These are phyloP conservation scores for Acacia pycnantha DNA, from an alignment of 331 rosid genomes.

Conservation along the genomic window DNA sequence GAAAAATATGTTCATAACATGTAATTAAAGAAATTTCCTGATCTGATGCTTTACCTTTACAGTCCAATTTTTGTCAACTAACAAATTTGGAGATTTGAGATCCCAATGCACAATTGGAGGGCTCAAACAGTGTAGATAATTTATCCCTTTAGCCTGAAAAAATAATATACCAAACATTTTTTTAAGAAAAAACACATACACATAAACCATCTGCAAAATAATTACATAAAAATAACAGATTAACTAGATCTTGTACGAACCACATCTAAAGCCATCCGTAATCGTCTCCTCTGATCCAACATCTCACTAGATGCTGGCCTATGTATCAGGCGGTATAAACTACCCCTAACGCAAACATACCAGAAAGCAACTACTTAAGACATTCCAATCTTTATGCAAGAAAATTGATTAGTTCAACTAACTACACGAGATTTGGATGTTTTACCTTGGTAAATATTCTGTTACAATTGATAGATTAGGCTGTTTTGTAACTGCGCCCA, in stretches of 20 bases:
- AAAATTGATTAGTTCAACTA: not conserved
- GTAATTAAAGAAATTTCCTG: slow-evolving; percentile 10
- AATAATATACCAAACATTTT: not conserved
- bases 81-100: slow-evolving; percentile 94
- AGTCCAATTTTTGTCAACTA: slow-evolving; percentile 95
- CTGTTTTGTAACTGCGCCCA: slow-evolving; percentile 95
- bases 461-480: slow-evolving; percentile 93
- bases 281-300: slow-evolving; percentile 74
- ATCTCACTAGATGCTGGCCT: slow-evolving; percentile 85
- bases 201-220: slow-evolving; percentile 2
- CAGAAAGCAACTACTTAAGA: slow-evolving; percentile 17
- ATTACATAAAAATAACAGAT: not conserved
- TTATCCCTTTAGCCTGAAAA: slow-evolving; percentile 93
- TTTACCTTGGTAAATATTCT: slow-evolving; percentile 87
- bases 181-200: not conserved
- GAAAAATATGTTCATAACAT: not conserved
- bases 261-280: slow-evolving; percentile 95
- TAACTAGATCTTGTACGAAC: slow-evolving; percentile 41
- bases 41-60: slow-evolving; percentile 57
- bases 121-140: slow-evolving; percentile 88
- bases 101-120: slow-evolving; percentile 98
- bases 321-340: slow-evolving; percentile 85
- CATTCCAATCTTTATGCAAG: slow-evolving; percentile 8
- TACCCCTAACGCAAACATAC: slow-evolving; percentile 61
- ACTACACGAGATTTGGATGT: not conserved